Base-by-base conservation (phyloP, 2,329 filamentous ascomycete genomes). In the Penicillium thymicola region DNA sequence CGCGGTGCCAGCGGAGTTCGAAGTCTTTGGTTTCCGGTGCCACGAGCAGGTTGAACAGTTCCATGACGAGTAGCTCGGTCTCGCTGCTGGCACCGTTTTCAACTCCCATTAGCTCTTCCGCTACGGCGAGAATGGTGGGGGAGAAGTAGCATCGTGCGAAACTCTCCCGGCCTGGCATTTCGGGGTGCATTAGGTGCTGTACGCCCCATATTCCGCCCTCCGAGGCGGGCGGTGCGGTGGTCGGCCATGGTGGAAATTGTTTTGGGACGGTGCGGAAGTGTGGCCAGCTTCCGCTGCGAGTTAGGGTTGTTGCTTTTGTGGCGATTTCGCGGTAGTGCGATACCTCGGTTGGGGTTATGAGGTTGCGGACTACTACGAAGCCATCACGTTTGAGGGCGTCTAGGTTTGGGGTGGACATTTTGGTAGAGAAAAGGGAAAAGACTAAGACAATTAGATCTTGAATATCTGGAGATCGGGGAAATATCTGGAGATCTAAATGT, bases 191-290 rank as follows among this genome's bases (percentile, higher is more conserved):
- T 5, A 96, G 81, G 73, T 92, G 89, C 78, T 96, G 91, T 3
- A 95, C 88, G 61, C 90, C 91, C 92, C 91, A 96, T 73, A 96
- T 95, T 21, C 90, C 90, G 50, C 80, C 75, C 48, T 78, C 72
- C 0, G 70, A 70, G 37, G 73, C 72, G 1, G 77, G 74, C 0
- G 79, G 77, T 1, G 80, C 76, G 48, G 79, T 78, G n/a, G 79
- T 79, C 5, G 82, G 78, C 91, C 91, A 96, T 0, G 92, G 92
- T 0, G 91, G 92, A 76, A 96, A 96, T 75, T 96, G 91, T 74
- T 95, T 95, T 52, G 89, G 89, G 2, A 94, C 83, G 0, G 89
- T 93, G 62, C 91, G 88, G 67, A 95, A 86, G 74, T 89, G 82
- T 3, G 89, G 89, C 91, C 91, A 96, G 60, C 80, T 69, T 37